phyloP scores from a whole-genome alignment of 768 basidiomycete species.

The Saitozyma podzolica region DNA sequence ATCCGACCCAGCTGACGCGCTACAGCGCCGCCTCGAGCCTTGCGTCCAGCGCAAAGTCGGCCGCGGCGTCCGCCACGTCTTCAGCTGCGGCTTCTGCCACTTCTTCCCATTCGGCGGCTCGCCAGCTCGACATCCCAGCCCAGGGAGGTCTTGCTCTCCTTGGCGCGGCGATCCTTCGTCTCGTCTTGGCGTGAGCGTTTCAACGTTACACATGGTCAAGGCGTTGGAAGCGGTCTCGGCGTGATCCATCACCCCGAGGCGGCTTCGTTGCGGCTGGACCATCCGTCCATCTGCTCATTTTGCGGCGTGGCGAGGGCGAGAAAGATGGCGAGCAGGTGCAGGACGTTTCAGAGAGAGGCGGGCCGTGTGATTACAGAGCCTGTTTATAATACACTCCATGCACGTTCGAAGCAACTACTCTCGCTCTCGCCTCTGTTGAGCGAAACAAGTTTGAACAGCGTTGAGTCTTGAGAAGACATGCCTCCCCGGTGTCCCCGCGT shows the following conservation, averaged over 20 bases:
- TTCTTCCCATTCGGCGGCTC: neutral
- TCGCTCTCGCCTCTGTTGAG: too few species aligned
- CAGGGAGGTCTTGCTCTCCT: conserved; percentile 6
- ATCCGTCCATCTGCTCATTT: too few species aligned
- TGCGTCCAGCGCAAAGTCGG: neutral
- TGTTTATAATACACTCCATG: too few species aligned
- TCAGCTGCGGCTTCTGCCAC: conserved; percentile 8
- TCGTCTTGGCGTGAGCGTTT: neutral
- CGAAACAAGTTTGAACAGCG: too few species aligned
- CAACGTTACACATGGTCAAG: neutral
- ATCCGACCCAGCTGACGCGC: neutral
- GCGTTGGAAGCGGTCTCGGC: neutral
- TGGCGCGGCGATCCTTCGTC: neutral
- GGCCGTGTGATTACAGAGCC: too few species aligned
- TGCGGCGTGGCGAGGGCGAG: too few species aligned
- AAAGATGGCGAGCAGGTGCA: too few species aligned
- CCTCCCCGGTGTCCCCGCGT: too few species aligned
- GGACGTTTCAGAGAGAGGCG: too few species aligned
- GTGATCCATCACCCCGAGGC: neutral
- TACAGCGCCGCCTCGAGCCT: conserved; percentile 4
- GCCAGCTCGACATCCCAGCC: conserved; percentile 7
- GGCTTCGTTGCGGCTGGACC: too few species aligned
- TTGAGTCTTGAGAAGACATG: too few species aligned
- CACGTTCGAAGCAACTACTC: too few species aligned
- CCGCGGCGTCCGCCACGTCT: conserved; percentile 1